phyloP scores from a whole-genome alignment of 306 rosid species.

The Pueraria montana region DNA sequence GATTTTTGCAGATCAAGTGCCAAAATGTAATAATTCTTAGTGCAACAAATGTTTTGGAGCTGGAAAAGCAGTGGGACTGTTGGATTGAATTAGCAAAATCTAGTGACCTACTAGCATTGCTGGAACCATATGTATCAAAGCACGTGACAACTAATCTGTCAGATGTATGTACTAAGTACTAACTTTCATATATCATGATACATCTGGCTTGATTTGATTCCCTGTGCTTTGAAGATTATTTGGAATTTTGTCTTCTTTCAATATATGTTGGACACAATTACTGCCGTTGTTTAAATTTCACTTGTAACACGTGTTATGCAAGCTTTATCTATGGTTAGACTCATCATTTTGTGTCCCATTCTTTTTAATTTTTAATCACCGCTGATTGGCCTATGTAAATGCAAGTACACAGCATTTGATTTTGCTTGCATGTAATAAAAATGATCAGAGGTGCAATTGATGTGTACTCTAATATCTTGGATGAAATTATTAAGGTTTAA shows the following conservation, averaged over 20 bases:
- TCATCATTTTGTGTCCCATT: neutral
- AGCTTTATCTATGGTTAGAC: neutral
- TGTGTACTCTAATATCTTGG: neutral
- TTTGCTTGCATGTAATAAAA: neutral
- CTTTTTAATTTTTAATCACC: neutral
- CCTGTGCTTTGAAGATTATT: conserved; percentile 20
- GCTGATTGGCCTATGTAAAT: neutral
- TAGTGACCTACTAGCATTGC: conserved; percentile 56
- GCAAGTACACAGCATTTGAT: neutral
- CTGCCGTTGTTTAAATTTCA: conserved; percentile 20
- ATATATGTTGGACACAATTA: neutral
- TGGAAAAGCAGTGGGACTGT: conserved; percentile 86
- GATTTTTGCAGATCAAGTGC: conserved; percentile 85
- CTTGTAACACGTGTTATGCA: neutral
- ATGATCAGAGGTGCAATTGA: neutral
- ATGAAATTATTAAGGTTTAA: too few relatives aligned
- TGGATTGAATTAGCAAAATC: conserved; percentile 81
- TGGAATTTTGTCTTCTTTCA: conserved; percentile 5
- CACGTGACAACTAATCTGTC: conserved; percentile 66
- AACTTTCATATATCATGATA: conserved; percentile 35
- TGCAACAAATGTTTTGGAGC: conserved; percentile 78
- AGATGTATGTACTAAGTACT: conserved; percentile 66
- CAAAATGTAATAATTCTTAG: conserved; percentile 75
- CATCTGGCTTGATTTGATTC: conserved; percentile 35
- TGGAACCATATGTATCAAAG: conserved; percentile 75